Base-by-base conservation (phyloP, 768 basidiomycete species). In the Erythrobasidium yunnanense region DNA sequence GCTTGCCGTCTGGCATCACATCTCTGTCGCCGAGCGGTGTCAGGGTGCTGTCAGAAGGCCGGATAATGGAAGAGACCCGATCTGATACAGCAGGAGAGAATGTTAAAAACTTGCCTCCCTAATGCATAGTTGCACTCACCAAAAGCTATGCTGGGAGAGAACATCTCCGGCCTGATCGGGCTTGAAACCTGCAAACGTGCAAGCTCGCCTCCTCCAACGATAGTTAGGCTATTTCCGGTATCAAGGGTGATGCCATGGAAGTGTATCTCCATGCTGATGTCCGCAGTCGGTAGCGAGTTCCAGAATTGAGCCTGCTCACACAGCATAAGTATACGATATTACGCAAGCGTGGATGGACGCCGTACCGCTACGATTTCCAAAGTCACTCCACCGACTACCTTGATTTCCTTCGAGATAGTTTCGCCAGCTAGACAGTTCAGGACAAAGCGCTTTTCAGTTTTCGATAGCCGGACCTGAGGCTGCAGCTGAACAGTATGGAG, bases 291-390 rank as follows among this genome's bases (percentile, higher is more conserved):
- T 5, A 65, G 25, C 4, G 47, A 51, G 49, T 20, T 65, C 60
- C 60, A 65, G 25, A 65, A 51, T 52, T 65, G 46, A 8, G 60
- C 29, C 60, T 51, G 23, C 30, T 7, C 4, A 22, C 17, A 56
- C 25, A 15, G 5, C 4, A 6, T 15, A 32, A 17, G n/a, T 17
- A 32, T 23, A 11, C 17, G 20, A 3, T 22, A 6, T 17, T 52
- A 27, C 15, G 4, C 17, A 52, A 3, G 11, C 18, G 32, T 11
- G 23, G 5, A n/a, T n/a, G n/a, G n/a, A n/a, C n/a, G n/a, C 7
- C 57, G 30, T 60, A 60, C 57, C 38, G 60, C 57, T 22, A 47
- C 52, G 6, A 68, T 20, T 38, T 68, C 67, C 4, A 68, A 20
- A 2, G 60, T 65, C 7, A 27, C 22, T 6, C 62, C 67, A 29